Conservation (phyloP, 371 early-diverging fungal species). For the Dinochytrium kinnereticum region DNA sequence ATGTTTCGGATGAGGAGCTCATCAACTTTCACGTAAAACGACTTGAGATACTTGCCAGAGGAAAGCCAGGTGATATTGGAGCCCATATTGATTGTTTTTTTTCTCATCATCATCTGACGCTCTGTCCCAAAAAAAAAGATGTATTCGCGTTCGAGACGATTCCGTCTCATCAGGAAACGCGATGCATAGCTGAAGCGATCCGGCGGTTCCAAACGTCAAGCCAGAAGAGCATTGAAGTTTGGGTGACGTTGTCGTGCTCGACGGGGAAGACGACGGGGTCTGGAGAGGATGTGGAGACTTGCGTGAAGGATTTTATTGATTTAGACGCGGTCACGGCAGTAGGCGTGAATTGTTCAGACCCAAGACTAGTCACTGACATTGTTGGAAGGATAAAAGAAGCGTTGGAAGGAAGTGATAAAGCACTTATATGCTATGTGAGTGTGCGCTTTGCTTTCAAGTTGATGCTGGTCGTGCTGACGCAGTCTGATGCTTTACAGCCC, state of each 20-base stretch:
- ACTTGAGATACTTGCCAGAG: slow-evolving; percentile 42
- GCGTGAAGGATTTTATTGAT: slow-evolving; percentile 25
- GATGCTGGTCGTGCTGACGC: background rate
- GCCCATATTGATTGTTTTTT: background rate
- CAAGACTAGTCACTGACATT: slow-evolving; percentile 37
- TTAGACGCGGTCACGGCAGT: slow-evolving; percentile 46
- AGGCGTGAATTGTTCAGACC: slow-evolving; percentile 67
- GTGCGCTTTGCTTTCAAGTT: background rate
- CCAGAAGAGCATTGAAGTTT: slow-evolving; percentile 31
- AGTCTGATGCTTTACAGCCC: slow-evolving; percentile 22
- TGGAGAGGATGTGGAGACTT: slow-evolving; percentile 18
- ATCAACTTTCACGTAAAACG: slow-evolving; percentile 56
- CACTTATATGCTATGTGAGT: slow-evolving; percentile 22
- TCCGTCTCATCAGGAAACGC: slow-evolving; percentile 58
- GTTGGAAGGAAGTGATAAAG: background rate
- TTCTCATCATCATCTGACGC: too few relatives aligned
- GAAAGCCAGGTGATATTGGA: slow-evolving; percentile 21
- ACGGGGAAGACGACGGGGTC: slow-evolving; percentile 20
- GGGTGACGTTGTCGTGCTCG: slow-evolving; percentile 41
- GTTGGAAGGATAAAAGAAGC: background rate
- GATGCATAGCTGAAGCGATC: slow-evolving; percentile 47
- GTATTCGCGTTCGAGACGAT: slow-evolving; percentile 67
- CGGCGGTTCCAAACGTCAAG: background rate
- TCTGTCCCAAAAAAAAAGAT: slow-evolving; percentile 50
- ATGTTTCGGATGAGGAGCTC: slow-evolving; percentile 37